Percentiles rank a stretch among this genome's conserved stretches.
Evolutionary conservation across 164 flowering plant species (phyloP).

Genomic region (Vitis cinerea): DNA sequence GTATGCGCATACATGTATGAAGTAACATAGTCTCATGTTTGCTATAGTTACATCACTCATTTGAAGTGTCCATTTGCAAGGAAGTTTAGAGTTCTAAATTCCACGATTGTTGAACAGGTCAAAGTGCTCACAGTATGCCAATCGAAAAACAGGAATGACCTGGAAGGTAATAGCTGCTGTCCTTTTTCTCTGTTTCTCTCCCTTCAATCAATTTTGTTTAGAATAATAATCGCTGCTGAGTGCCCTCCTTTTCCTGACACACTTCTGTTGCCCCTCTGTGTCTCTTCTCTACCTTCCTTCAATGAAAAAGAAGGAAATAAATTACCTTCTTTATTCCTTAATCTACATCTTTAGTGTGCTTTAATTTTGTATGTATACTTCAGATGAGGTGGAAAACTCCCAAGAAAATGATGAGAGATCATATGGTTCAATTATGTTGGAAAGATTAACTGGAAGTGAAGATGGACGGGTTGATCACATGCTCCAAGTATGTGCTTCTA

Average conservation of each 20-base stretch:
- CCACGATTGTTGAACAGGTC: conserved; percentile 40
- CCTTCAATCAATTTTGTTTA: neutral
- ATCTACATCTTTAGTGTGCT: neutral
- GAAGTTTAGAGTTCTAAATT: neutral
- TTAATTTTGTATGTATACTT: neutral
- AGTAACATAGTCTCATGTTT: no score
- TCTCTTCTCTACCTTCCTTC: no score
- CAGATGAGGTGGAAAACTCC: conserved; percentile 48
- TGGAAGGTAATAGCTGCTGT: conserved; percentile 51
- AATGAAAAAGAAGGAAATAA: neutral
- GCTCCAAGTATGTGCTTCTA: conserved; percentile 63
- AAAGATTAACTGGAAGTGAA: conserved; percentile 68
- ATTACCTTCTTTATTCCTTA: conserved; percentile 1
- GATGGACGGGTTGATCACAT: conserved; percentile 85
- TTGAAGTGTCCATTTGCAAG: no score
- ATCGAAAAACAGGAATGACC: conserved; percentile 34
- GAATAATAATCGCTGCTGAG: no score
- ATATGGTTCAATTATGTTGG: conserved; percentile 91
- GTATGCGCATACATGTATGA: no score
- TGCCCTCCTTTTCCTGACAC: no score
- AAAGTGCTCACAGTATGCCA: conserved; percentile 78
- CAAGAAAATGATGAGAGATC: conserved; percentile 52
- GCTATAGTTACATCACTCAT: no score
- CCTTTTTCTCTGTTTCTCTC: neutral
- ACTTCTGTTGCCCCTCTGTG: no score